A percentile compares a stretch with the other conserved stretches of the same genome.
phyloP scores from a whole-genome alignment of 768 basidiomycete genomes.

The Boletus eberwhitei region DNA sequence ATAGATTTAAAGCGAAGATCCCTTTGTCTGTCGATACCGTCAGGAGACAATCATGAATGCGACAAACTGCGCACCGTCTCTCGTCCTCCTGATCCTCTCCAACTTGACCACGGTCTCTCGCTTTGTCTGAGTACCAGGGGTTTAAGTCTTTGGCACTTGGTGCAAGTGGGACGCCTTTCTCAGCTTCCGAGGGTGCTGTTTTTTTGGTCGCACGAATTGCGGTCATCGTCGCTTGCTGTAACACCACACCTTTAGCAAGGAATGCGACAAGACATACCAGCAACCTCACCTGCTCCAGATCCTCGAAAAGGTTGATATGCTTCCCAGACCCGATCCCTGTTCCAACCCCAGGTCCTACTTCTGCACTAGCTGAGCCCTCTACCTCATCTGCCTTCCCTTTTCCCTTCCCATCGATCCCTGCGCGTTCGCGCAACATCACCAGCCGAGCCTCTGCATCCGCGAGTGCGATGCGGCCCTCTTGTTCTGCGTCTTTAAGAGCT shows the following conservation, averaged over 20 bases:
- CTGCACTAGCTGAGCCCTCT: slow-evolving; percentile 2
- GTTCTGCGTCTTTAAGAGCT: slow-evolving; percentile 55
- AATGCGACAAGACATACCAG: background rate
- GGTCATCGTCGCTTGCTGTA: slow-evolving; percentile 44
- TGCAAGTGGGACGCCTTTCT: slow-evolving; percentile 71
- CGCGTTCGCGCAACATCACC: slow-evolving; percentile 57
- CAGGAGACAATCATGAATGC: background rate
- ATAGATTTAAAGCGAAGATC: slow-evolving; percentile 60
- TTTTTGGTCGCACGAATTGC: slow-evolving; percentile 51
- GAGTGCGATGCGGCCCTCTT: slow-evolving; percentile 68
- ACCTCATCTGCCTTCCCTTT: slow-evolving; percentile 35
- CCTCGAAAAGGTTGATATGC: slow-evolving; percentile 84
- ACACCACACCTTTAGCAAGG: background rate
- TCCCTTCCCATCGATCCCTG: slow-evolving; percentile 42
- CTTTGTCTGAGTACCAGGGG: slow-evolving; percentile 64
- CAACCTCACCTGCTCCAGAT: slow-evolving; percentile 62
- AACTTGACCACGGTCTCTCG: slow-evolving; percentile 22
- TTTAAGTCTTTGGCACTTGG: slow-evolving; percentile 74
- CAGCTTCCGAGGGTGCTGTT: slow-evolving; percentile 46
- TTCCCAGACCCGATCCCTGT: slow-evolving; percentile 38
- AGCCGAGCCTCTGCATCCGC: slow-evolving; percentile 84
- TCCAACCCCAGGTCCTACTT: background rate
- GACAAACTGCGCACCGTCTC: slow-evolving; percentile 32
- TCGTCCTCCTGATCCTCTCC: slow-evolving; percentile 34
- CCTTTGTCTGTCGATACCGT: slow-evolving; percentile 43